Evolutionary conservation across 768 basidiomycete species (phyloP).

Genomic region (Leccinum arenicola): DNA sequence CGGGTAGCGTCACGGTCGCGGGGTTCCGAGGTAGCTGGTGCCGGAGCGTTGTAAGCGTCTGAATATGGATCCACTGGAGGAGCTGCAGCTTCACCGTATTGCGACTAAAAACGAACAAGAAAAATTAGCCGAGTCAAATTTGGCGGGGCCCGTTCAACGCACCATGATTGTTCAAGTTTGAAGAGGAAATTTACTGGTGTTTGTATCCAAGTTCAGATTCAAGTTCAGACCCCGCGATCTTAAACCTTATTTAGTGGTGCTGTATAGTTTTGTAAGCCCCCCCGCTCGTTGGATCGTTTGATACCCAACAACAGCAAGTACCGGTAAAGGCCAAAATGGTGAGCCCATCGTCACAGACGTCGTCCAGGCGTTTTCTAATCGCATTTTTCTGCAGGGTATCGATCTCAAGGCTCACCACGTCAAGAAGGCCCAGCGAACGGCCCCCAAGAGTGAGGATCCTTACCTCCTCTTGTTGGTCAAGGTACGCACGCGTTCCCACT

Average conservation of each 20-base stretch:
- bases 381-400: slow-evolving; percentile 66
- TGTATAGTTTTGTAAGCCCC: slow-evolving; percentile 74
- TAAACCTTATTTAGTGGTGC: slow-evolving; percentile 40
- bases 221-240: slow-evolving; percentile 27
- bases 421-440: slow-evolving; percentile 93
- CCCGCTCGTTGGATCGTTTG: slow-evolving; percentile 23
- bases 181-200: slow-evolving; percentile 40
- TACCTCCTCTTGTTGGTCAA: slow-evolving; percentile 98
- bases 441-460: slow-evolving; percentile 98
- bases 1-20: slow-evolving; percentile 57
- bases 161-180: slow-evolving; percentile 70
- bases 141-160: slow-evolving; percentile 18
- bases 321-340: slow-evolving; percentile 77
- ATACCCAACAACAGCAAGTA: slow-evolving; percentile 44
- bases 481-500: slow-evolving; percentile 44
- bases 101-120: slow-evolving; percentile 19
- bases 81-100: slow-evolving; percentile 66
- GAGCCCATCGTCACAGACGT: slow-evolving; percentile 49
- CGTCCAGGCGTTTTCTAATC: slow-evolving; percentile 20
- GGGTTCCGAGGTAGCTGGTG: slow-evolving; percentile 42
- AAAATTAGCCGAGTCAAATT: neutral
- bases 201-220: slow-evolving; percentile 38
- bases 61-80: slow-evolving; percentile 75
- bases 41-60: slow-evolving; percentile 74
- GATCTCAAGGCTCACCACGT: slow-evolving; percentile 96